These are phyloP conservation scores for Diaporthe capsici DNA, from an alignment of 2,329 filamentous ascomycete species.

Conservation along the genomic window DNA sequence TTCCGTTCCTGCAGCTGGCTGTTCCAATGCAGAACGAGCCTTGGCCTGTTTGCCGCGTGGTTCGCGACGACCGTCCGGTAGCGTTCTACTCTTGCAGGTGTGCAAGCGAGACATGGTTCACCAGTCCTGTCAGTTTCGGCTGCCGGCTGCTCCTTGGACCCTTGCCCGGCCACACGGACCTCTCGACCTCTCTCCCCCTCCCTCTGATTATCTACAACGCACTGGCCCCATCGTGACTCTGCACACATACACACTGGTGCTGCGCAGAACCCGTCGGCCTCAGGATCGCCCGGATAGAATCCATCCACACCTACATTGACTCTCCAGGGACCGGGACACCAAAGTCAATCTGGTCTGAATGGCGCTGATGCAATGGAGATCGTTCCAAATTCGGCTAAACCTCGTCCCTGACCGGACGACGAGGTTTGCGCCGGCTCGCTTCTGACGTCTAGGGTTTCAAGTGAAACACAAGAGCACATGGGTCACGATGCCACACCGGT, in stretches of 20 bases:
- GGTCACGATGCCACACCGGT: slow-evolving; percentile 48
- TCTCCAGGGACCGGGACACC: background rate
- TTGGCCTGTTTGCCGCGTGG: slow-evolving; percentile 10
- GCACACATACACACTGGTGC: background rate
- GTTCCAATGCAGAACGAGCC: background rate
- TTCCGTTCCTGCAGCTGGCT: slow-evolving; percentile 17
- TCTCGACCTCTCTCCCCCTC: background rate
- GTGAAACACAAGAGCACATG: slow-evolving; percentile 55
- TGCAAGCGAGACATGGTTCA: background rate
- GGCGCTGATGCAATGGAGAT: slow-evolving; percentile 21
- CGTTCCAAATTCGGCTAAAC: slow-evolving; percentile 21
- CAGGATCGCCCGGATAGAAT: background rate
- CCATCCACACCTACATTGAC: background rate
- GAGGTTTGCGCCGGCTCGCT: slow-evolving; percentile 41
- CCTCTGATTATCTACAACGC: background rate
- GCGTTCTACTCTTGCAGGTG: background rate
- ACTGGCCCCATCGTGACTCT: slow-evolving; percentile 2
- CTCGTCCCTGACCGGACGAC: slow-evolving; percentile 24
- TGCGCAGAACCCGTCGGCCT: background rate
- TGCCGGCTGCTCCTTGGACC: slow-evolving; percentile 25
- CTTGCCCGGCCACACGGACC: slow-evolving; percentile 12
- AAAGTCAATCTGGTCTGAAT: slow-evolving; percentile 13
- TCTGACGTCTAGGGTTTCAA: slow-evolving; percentile 64
- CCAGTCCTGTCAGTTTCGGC: slow-evolving; percentile 29
- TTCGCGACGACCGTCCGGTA: slow-evolving; percentile 2